A percentile compares a stretch with the other conserved stretches of the same genome.
Conservation (phyloP, 2,329 filamentous ascomycete genomes). For the Alternaria postmessia region DNA sequence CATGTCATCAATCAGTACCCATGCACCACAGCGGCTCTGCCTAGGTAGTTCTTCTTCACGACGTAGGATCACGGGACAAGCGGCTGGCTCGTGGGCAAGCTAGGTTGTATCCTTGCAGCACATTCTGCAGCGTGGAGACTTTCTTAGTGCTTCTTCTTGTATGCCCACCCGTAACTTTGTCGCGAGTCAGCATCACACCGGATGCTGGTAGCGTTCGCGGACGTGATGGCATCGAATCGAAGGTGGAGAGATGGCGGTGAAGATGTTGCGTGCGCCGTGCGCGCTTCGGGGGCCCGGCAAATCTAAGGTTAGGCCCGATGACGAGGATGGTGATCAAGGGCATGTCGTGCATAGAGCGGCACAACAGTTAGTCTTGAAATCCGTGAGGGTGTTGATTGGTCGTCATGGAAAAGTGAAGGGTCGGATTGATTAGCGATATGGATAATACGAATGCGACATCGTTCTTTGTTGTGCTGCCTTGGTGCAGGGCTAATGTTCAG, state of each 20-base stretch:
- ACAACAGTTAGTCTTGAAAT: constrained; percentile 8
- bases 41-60: constrained; percentile 5
- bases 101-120: constrained; percentile 2
- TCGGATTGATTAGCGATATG: neutral
- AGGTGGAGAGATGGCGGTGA: constrained; percentile 31
- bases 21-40: constrained; percentile 11
- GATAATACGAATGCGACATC: neutral
- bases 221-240: neutral
- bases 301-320: constrained; percentile 18
- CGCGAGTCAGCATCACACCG: constrained; percentile 8
- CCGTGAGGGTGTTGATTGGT: constrained; percentile 1
- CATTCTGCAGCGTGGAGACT: constrained; percentile 3
- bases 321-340: constrained; percentile 16
- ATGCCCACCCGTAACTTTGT: neutral
- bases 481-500: neutral
- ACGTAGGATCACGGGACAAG: constrained; percentile 11
- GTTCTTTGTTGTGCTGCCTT: constrained; percentile 3
- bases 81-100: constrained; percentile 11
- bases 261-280: constrained; percentile 20
- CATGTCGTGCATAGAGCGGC: constrained; percentile 23
- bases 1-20: constrained; percentile 15
- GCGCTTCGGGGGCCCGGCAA: constrained; percentile 30
- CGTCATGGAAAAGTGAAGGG: neutral
- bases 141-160: constrained; percentile 1
- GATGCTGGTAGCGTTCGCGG: constrained; percentile 9